Evolutionary conservation across 2,329 filamentous ascomycete species (phyloP), one percentile per base, ranked within the genome.

Genomic region (Venturia asperata): DNA sequence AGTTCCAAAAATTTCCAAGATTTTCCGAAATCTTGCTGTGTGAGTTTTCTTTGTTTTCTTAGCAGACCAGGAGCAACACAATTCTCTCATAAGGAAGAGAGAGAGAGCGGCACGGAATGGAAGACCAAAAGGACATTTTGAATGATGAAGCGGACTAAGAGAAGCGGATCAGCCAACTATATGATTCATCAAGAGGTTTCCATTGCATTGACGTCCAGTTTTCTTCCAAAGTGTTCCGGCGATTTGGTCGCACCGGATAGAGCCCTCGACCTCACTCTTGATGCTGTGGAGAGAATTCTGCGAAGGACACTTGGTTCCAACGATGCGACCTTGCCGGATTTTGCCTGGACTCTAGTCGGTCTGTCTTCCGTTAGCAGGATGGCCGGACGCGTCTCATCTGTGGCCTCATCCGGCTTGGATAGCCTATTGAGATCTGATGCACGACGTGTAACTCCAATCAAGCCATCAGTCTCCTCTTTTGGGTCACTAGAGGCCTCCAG

Each of bases 281-380:
- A 56, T 19, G 52, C 30, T 2, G 52, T 56, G 15, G 30, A 56
- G 37, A 61, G 42, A 15, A 61, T 39, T 17, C 58, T 45, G 15
- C 58, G 58, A n/a, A 65, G 24, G 17, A 65, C 30, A 19, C n/a
- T 47, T 43, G 64, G 64, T 1, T 39, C 64, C 5, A 65, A 9
- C 1, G 64, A 58, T 3, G 64, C 64, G 1, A 65, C 30, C 34
- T 39, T 62, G 0, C 42, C 42, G 30, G n/a, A 17, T 39, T n/a
- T 37, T 10, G 64, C 64, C 5, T 15, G 37, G 6, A 61, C 56
- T 34, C 64, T 55, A 7, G 58, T 65, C 1, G 13, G 17, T 41
- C 45, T 27, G 34, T 65, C 56, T 3, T 63, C 64, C 1, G 64
- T 65, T 24, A 65, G 3, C 27, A 65, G 27, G 10, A 65, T 17